Conservation (phyloP, 192 early-diverging fungal genomes). For the Linnemannia hyalina region DNA sequence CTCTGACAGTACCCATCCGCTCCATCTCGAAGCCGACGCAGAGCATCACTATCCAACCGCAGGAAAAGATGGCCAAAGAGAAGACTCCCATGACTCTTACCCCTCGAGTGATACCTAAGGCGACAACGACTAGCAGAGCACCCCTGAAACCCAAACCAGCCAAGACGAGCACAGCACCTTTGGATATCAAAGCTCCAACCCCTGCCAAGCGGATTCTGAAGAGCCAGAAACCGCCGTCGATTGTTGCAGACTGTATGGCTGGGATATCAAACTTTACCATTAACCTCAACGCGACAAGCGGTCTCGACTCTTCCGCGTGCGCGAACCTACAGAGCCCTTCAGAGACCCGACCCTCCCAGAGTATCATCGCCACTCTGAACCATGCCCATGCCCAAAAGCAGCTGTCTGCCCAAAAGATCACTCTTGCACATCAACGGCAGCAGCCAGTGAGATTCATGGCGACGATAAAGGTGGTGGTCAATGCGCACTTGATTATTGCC, state of each 20-base stretch:
- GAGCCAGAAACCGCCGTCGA: background rate
- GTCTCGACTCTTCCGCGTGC: too few relatives aligned
- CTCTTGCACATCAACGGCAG: background rate
- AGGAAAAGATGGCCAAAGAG: background rate
- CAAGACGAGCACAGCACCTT: background rate
- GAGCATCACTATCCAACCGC: background rate
- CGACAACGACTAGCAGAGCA: too few relatives aligned
- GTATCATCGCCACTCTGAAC: background rate
- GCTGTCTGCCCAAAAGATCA: background rate
- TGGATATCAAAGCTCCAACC: background rate
- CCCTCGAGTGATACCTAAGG: too few relatives aligned
- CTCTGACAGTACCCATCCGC: background rate
- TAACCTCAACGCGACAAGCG: too few relatives aligned
- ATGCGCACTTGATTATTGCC: conserved; percentile 24
- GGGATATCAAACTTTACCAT: too few relatives aligned
- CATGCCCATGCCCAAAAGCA: background rate
- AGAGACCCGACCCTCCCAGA: background rate
- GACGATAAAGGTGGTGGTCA: conserved; percentile 29
- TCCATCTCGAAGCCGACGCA: background rate
- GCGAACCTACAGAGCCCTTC: too few relatives aligned
- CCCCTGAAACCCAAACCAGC: background rate
- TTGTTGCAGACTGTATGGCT: background rate
- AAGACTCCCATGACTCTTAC: background rate
- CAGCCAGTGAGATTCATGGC: conserved; percentile 1
- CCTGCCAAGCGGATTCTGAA: background rate